Evolutionary conservation across 306 rosid genomes (phyloP).

Genomic region (Pueraria montana): DNA sequence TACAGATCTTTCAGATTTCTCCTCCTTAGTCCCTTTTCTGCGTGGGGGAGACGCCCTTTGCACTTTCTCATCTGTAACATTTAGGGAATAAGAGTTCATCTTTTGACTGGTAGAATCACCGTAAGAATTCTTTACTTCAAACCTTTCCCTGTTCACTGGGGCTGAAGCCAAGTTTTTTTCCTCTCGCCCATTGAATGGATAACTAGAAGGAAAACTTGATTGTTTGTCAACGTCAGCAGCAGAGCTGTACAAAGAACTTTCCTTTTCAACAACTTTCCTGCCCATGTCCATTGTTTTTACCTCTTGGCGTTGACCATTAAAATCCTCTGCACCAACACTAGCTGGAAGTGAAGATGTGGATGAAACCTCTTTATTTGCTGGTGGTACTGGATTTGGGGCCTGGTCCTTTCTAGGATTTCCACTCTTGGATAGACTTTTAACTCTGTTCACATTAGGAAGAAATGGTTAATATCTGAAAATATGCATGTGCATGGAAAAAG

Average conservation of each 20-base stretch:
- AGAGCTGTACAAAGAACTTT: conserved; percentile 61
- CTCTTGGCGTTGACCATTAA: conserved; percentile 72
- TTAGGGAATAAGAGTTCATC: conserved; percentile 65
- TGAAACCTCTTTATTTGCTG: conserved; percentile 68
- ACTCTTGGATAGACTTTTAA: conserved; percentile 92
- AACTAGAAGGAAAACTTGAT: conserved; percentile 58
- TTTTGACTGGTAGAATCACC: conserved; percentile 68
- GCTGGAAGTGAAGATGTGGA: conserved; percentile 65
- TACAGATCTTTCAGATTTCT: conserved; percentile 75
- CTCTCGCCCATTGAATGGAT: conserved; percentile 60
- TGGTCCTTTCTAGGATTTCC: conserved; percentile 92
- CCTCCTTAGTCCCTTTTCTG: conserved; percentile 78
- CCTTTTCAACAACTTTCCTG: conserved; percentile 73
- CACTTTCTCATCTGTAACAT: conserved; percentile 75
- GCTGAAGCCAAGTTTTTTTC: conserved; percentile 66
- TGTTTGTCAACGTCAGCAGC: conserved; percentile 73
- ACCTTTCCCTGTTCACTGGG: conserved; percentile 67
- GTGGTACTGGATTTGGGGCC: conserved; percentile 60
- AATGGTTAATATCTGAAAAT: conserved; percentile 44
- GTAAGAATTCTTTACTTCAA: conserved; percentile 66
- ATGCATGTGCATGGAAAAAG: conserved; percentile 8
- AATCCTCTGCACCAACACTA: conserved; percentile 64
- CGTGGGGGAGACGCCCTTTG: conserved; percentile 91
- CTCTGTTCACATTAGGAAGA: conserved; percentile 66
- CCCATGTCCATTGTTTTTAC: conserved; percentile 66